phyloP scores from a whole-genome alignment of 176 grass and related monocot species.

The Oryza glaberrima region DNA sequence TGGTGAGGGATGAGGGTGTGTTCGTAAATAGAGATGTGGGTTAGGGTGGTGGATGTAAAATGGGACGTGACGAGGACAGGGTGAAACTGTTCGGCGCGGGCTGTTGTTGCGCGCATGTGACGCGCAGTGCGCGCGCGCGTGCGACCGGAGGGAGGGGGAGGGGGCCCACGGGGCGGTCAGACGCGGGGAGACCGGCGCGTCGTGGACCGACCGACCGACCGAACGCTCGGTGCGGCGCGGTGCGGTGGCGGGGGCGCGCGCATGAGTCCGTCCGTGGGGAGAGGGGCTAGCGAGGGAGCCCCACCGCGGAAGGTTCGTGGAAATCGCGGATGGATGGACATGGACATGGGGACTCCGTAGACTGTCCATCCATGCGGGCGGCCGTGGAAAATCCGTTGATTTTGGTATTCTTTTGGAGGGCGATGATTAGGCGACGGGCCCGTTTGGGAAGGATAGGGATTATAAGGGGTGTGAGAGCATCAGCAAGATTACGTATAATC shows the following conservation, averaged over 20 bases:
- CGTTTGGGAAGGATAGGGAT: too few species aligned
- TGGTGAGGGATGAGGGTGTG: not conserved
- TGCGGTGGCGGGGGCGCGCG: too few species aligned
- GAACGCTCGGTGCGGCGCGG: not conserved
- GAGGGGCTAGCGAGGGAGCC: too few species aligned
- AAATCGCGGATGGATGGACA: not conserved
- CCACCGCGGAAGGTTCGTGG: not conserved
- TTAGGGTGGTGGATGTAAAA: not conserved
- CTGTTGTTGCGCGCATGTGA: not conserved
- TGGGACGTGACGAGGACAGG: not conserved
- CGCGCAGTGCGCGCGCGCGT: not conserved
- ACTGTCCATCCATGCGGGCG: too few species aligned
- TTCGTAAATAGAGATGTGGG: too few species aligned
- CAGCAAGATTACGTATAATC: too few species aligned
- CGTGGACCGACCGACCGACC: not conserved
- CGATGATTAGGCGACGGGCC: too few species aligned
- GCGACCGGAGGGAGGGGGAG: not conserved
- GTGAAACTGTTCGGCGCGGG: not conserved
- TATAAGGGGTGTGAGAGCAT: too few species aligned
- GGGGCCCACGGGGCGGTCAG: not conserved
- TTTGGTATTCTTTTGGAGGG: too few species aligned
- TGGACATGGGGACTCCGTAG: too few species aligned
- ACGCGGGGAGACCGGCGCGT: not conserved
- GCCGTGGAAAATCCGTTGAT: too few species aligned
- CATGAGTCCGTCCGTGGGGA: too few species aligned